Percentiles rank a stretch among this genome's conserved stretches.
phyloP scores from a whole-genome alignment of 106 monocot species.

The Chionographis japonica region DNA sequence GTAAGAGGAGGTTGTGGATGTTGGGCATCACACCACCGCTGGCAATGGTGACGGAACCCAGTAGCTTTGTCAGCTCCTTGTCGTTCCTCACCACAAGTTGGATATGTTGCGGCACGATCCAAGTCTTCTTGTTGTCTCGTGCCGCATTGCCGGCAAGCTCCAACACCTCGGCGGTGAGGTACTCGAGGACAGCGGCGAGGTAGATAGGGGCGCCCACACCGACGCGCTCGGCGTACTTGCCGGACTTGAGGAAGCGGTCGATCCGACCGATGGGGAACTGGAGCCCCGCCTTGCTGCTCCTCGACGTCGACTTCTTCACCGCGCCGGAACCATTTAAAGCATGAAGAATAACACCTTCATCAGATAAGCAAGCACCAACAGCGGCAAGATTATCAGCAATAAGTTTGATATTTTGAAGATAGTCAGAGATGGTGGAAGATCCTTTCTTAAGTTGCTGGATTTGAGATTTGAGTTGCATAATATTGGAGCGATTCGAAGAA shows the following conservation, averaged over 20 bases:
- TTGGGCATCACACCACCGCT: too few species aligned
- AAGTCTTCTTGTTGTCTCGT: constrained; percentile 29
- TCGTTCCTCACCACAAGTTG: constrained; percentile 29
- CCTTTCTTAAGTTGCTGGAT: too few species aligned
- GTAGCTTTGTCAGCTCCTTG: constrained; percentile 27
- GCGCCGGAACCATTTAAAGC: constrained; percentile 25
- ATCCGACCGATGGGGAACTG: constrained; percentile 55
- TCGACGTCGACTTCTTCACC: constrained; percentile 32
- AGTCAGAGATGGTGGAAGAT: too few species aligned
- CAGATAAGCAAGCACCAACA: too few species aligned
- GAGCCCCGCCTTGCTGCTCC: constrained; percentile 60
- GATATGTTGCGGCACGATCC: constrained; percentile 15
- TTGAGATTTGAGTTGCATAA: too few species aligned
- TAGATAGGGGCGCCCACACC: constrained; percentile 41
- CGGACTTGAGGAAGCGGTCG: constrained; percentile 45
- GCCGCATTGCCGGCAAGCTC: constrained; percentile 26
- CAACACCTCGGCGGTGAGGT: constrained; percentile 21
- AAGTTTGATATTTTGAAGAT: too few species aligned
- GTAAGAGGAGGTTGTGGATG: constrained; percentile 13
- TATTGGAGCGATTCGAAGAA: too few species aligned
- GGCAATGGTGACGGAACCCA: constrained; percentile 18
- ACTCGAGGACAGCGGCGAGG: too few species aligned
- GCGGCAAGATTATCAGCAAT: too few species aligned
- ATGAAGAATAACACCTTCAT: too few species aligned
- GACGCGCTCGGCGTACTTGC: constrained; percentile 51